Percentiles rank a stretch among this genome's conserved stretches.
These are phyloP conservation scores for Cubamyces lactineus DNA, from an alignment of 768 basidiomycete species.

Conservation along the genomic window DNA sequence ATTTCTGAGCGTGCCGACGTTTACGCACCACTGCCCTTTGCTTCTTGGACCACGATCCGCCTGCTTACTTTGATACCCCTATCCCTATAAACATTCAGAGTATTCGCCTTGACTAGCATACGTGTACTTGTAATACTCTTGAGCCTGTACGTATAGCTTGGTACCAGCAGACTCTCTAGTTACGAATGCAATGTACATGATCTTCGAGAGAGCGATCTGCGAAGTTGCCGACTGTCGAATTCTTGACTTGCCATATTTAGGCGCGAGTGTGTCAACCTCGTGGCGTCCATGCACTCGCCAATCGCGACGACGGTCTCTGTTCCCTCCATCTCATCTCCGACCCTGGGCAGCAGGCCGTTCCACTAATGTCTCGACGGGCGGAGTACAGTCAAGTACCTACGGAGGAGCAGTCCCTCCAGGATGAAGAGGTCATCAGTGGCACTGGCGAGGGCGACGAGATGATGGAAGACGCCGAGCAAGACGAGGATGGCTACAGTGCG, in stretches of 20 bases:
- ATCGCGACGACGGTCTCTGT: slow-evolving; percentile 18
- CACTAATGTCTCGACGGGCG: slow-evolving; percentile 19
- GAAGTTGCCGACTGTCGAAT: too few species aligned
- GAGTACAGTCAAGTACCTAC: slow-evolving; percentile 16
- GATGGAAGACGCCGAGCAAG: slow-evolving; percentile 73
- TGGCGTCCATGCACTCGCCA: slow-evolving; percentile 25
- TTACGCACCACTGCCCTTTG: background rate
- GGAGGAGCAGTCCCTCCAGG: slow-evolving; percentile 42
- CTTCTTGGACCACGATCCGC: too few species aligned
- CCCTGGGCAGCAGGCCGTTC: background rate
- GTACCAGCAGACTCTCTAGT: too few species aligned
- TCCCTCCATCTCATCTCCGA: slow-evolving; percentile 2
- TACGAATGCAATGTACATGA: too few species aligned
- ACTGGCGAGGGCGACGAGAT: slow-evolving; percentile 70
- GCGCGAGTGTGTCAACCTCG: slow-evolving; percentile 30
- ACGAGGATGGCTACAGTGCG: slow-evolving; percentile 81
- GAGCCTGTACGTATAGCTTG: too few species aligned
- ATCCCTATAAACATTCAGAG: too few species aligned
- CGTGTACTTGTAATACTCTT: too few species aligned
- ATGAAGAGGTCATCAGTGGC: slow-evolving; percentile 65
- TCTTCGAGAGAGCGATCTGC: too few species aligned
- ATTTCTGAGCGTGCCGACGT: background rate
- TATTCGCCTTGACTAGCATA: too few species aligned
- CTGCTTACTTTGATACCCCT: too few species aligned
- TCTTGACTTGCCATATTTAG: slow-evolving; percentile 12